Conservation (phyloP, 116 monocot genomes). For the Thalassia testudinum region DNA sequence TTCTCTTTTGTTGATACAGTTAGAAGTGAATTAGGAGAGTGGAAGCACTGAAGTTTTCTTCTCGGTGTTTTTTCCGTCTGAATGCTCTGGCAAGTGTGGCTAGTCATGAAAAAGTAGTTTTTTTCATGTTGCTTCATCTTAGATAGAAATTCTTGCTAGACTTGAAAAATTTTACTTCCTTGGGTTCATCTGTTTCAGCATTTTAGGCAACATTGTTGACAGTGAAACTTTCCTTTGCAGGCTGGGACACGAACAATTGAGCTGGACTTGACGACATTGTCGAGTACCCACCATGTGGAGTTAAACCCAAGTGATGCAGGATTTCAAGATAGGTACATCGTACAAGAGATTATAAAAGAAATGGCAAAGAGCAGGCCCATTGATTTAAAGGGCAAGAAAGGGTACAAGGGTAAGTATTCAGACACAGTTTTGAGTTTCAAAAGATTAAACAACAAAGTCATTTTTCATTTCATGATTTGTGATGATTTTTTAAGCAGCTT, state of each 20-base stretch:
- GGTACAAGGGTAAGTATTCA: slow-evolving; percentile 58
- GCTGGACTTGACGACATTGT: slow-evolving; percentile 68
- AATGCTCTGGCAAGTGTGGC: too few species aligned
- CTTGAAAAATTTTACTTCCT: too few species aligned
- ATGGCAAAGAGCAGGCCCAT: slow-evolving; percentile 94
- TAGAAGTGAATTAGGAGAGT: too few species aligned
- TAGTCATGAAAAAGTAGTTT: too few species aligned
- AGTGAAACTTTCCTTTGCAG: slow-evolving; percentile 11
- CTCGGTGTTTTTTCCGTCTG: too few species aligned
- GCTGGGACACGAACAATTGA: slow-evolving; percentile 78
- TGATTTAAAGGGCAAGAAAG: slow-evolving; percentile 73
- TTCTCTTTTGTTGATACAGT: too few species aligned
- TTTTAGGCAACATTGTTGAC: too few species aligned
- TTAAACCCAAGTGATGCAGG: slow-evolving; percentile 96
- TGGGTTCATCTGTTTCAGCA: too few species aligned
- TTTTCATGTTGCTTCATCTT: too few species aligned
- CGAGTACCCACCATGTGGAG: slow-evolving; percentile 84
- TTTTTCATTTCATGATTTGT: neutral
- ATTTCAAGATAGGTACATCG: slow-evolving; percentile 93
- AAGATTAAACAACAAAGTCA: too few species aligned
- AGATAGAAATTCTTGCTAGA: too few species aligned
- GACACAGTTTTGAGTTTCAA: neutral
- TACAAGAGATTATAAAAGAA: slow-evolving; percentile 97
- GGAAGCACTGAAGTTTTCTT: too few species aligned
- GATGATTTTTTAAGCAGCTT: neutral